Evolutionary conservation across 2,329 filamentous ascomycete species (phyloP).

Genomic region (Colletotrichum cordylinicola): DNA sequence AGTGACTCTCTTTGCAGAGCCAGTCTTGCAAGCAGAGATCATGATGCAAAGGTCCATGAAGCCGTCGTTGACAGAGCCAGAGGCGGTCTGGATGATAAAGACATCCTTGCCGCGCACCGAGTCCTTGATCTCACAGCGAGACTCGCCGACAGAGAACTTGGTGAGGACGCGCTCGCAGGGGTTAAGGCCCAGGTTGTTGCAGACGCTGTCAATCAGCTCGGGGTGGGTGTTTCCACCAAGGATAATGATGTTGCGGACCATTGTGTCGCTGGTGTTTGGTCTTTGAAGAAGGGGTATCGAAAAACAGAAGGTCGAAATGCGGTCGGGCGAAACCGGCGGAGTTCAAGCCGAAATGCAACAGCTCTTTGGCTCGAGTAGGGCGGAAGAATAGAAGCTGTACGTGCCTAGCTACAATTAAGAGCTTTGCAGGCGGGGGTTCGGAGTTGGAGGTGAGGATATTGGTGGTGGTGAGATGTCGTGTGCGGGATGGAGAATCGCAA

Average conservation of each 20-base stretch:
- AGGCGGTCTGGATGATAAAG: constrained; percentile 95
- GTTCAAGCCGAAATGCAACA: neutral
- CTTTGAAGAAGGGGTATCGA: neutral
- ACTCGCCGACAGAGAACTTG: constrained; percentile 96
- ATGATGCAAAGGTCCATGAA: constrained; percentile 97
- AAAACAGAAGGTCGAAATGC: neutral
- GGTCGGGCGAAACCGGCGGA: constrained; percentile 15
- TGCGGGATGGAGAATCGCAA: constrained; percentile 17
- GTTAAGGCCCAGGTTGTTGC: constrained; percentile 87
- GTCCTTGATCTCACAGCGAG: constrained; percentile 93
- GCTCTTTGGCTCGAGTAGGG: neutral
- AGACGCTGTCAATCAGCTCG: constrained; percentile 83
- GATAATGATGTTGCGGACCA: constrained; percentile 96
- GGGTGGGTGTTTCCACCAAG: constrained; percentile 94
- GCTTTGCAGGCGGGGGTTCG: neutral
- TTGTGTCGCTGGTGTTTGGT: constrained; percentile 38
- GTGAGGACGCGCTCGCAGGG: constrained; percentile 81
- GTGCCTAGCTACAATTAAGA: neutral
- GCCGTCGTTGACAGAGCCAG: constrained; percentile 93
- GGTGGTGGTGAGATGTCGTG: constrained; percentile 1
- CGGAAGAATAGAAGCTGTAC: neutral
- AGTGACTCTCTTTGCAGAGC: constrained; percentile 90
- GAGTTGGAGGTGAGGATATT: neutral
- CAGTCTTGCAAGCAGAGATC: constrained; percentile 96
- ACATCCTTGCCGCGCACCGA: constrained; percentile 98